Evolutionary conservation across 2,329 filamentous ascomycete species (phyloP).

Genomic region (Aureobasidium zeae): DNA sequence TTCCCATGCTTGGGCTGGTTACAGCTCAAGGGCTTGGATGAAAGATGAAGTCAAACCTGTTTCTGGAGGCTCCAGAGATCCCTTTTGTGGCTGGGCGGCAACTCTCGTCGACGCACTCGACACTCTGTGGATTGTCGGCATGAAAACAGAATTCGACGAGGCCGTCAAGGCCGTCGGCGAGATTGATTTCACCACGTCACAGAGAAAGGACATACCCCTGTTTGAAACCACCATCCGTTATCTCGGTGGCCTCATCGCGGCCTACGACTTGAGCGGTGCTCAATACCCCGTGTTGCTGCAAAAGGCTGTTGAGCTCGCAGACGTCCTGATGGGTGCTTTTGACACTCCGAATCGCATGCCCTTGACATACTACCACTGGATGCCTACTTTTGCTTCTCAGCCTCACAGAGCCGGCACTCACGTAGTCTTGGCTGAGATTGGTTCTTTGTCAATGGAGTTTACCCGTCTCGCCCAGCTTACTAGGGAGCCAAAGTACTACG

Average conservation of each 20-base stretch:
- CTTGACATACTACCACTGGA: slow-evolving; percentile 69
- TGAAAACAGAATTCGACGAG: slow-evolving; percentile 70
- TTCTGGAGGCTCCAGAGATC: slow-evolving; percentile 57
- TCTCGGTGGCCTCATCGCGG: slow-evolving; percentile 72
- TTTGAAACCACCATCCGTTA: slow-evolving; percentile 93
- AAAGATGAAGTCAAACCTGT: slow-evolving; percentile 80
- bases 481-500: slow-evolving; percentile 72
- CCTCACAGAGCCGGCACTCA: slow-evolving; percentile 51
- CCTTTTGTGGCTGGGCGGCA: slow-evolving; percentile 87
- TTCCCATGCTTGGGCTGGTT: slow-evolving; percentile 70
- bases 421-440: slow-evolving; percentile 59
- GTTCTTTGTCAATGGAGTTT: slow-evolving; percentile 77
- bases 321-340: slow-evolving; percentile 72
- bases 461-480: slow-evolving; percentile 82
- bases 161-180: slow-evolving; percentile 58
- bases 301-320: slow-evolving; percentile 70
- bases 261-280: slow-evolving; percentile 74
- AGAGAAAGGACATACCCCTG: slow-evolving; percentile 63
- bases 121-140: slow-evolving; percentile 77
- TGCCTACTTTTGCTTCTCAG: slow-evolving; percentile 53
- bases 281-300: slow-evolving; percentile 60
- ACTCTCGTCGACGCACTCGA: slow-evolving; percentile 76
- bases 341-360: slow-evolving; percentile 95
- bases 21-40: slow-evolving; percentile 68
- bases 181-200: slow-evolving; percentile 75